Conservation (phyloP, 176 grass and related monocot species). For the Paspalum vaginatum region DNA sequence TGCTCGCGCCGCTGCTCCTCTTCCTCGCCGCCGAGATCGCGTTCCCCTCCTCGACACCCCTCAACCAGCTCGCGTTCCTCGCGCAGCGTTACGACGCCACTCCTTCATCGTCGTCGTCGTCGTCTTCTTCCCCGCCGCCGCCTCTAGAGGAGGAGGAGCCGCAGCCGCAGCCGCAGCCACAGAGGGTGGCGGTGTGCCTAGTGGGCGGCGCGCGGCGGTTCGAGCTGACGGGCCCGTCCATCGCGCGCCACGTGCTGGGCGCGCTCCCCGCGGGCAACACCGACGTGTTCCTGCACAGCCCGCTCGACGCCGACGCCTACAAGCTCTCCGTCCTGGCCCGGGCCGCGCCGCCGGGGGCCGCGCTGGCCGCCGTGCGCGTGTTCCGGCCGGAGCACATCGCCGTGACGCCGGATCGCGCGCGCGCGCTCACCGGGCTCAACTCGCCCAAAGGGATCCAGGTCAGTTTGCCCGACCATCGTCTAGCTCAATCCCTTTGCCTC, state of each 20-base stretch:
- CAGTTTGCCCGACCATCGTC: background rate
- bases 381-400: conserved; percentile 45
- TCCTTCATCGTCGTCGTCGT: background rate
- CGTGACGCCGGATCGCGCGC: conserved; percentile 38
- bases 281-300: conserved; percentile 81
- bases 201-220: conserved; percentile 83
- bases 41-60: conserved; percentile 17
- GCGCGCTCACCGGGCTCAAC: conserved; percentile 51
- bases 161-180: background rate
- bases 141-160: background rate
- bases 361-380: conserved; percentile 56
- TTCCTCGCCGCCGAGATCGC: conserved; percentile 42
- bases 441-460: conserved; percentile 93
- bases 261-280: conserved; percentile 13
- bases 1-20: conserved; percentile 45
- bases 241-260: conserved; percentile 59
- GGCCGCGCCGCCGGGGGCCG: conserved; percentile 11
- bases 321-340: conserved; percentile 59
- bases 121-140: background rate
- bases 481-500: background rate
- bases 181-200: conserved; percentile 61
- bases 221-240: conserved; percentile 80
- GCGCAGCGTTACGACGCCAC: no score
- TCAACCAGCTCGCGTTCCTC: background rate
- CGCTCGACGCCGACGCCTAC: conserved; percentile 70